These are phyloP conservation scores for Penicillium sp. DNA, from an alignment of 2,329 filamentous ascomycete species.

Conservation along the genomic window DNA sequence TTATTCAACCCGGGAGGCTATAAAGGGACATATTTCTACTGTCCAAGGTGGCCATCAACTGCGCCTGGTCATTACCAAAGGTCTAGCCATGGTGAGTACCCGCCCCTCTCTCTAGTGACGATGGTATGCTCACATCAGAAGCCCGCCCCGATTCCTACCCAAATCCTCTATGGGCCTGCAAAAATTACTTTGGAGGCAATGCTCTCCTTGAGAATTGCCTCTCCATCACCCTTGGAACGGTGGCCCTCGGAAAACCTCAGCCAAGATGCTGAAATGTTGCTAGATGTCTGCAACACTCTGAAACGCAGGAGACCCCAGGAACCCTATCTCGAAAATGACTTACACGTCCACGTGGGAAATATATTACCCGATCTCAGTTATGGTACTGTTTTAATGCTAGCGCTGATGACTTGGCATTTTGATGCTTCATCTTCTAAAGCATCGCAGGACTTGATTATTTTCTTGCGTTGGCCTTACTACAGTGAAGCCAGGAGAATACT, in stretches of 20 bases:
- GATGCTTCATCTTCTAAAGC: background rate
- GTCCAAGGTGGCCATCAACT: background rate
- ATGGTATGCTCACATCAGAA: too few relatives aligned
- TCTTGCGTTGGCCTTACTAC: background rate
- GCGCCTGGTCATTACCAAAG: too few relatives aligned
- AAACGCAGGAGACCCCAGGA: background rate
- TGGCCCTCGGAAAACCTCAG: background rate
- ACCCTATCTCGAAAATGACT: background rate
- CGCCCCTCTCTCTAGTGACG: too few relatives aligned
- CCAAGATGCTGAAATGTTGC: background rate
- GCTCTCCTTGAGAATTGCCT: too few relatives aligned
- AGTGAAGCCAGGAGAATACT: background rate
- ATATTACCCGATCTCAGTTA: background rate
- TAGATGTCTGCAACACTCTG: background rate
- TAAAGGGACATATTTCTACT: background rate
- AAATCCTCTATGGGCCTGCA: too few relatives aligned
- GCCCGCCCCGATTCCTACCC: too few relatives aligned
- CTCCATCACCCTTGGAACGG: too few relatives aligned
- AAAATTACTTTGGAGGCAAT: too few relatives aligned
- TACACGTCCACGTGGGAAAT: background rate
- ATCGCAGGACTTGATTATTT: background rate
- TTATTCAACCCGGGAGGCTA: background rate
- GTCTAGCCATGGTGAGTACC: too few relatives aligned
- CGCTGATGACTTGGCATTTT: slow-evolving; percentile 1
- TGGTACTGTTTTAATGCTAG: background rate